Evolutionary conservation across 2,329 filamentous ascomycete species (phyloP).

Genomic region (Pyrenophora tritici-repentis): DNA sequence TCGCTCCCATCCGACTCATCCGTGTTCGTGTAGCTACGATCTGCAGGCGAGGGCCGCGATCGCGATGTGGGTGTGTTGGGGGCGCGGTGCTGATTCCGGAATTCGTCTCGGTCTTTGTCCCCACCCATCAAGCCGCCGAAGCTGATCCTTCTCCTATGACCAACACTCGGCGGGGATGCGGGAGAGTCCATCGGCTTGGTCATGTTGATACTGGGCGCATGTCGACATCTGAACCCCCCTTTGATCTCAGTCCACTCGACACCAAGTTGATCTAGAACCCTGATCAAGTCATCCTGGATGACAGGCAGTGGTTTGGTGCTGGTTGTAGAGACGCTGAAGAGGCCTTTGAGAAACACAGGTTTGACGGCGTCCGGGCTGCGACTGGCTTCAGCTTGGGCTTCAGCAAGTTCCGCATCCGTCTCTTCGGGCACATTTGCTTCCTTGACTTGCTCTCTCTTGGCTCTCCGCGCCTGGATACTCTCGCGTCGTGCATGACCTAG

Average conservation of each 20-base stretch:
- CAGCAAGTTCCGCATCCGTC: slow-evolving; percentile 76
- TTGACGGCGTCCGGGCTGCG: slow-evolving; percentile 79
- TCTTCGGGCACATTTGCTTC: slow-evolving; percentile 87
- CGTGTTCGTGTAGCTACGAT: slow-evolving; percentile 83
- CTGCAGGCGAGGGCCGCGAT: slow-evolving; percentile 56
- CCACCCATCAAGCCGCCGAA: slow-evolving; percentile 72
- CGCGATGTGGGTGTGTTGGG: slow-evolving; percentile 56
- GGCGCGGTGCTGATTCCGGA: slow-evolving; percentile 63
- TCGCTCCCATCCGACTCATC: slow-evolving; percentile 79
- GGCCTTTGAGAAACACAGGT: slow-evolving; percentile 91
- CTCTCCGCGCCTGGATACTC: slow-evolving; percentile 85
- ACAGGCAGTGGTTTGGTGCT: slow-evolving; percentile 85
- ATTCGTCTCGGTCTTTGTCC: slow-evolving; percentile 66
- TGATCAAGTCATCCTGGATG: slow-evolving; percentile 87
- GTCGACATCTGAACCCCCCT: slow-evolving; percentile 88
- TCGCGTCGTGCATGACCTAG: slow-evolving; percentile 87
- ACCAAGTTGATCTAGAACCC: slow-evolving; percentile 82
- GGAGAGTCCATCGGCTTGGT: slow-evolving; percentile 69
- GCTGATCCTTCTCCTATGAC: slow-evolving; percentile 79
- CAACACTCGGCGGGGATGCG: slow-evolving; percentile 41
- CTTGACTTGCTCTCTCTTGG: slow-evolving; percentile 71
- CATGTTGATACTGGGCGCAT: slow-evolving; percentile 86
- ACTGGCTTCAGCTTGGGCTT: slow-evolving; percentile 57
- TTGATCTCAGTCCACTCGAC: slow-evolving; percentile 93
- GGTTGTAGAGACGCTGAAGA: slow-evolving; percentile 97